These are phyloP conservation scores for Geotrichum carabidarum DNA, from an alignment of 1,139 yeast species.

Conservation along the genomic window DNA sequence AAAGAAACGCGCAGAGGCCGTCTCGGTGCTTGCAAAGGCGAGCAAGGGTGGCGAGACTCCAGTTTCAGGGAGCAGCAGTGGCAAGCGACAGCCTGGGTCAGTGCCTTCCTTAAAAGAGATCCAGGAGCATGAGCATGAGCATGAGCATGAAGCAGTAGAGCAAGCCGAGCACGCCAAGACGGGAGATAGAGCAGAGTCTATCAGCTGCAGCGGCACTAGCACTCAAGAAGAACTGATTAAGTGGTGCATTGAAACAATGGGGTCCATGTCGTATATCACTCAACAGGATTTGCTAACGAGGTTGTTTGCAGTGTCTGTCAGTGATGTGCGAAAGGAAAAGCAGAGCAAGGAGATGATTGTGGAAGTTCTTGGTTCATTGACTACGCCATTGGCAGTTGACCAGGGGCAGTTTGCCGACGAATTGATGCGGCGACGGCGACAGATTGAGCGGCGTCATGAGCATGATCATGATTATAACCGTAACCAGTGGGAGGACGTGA, in stretches of 20 bases:
- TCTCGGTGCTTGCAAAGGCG: no score
- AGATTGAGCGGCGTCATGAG: constrained; percentile 45
- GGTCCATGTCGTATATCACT: constrained; percentile 32
- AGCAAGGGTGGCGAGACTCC: neutral
- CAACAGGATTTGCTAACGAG: constrained; percentile 63
- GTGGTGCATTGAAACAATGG: no score
- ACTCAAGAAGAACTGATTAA: no score
- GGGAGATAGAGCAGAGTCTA: no score
- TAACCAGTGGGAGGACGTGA: neutral
- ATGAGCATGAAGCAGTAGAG: constrained; percentile 50
- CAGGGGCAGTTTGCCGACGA: constrained; percentile 91
- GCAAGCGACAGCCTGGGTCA: constrained; percentile 39
- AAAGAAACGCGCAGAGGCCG: no score
- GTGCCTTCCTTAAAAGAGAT: constrained; percentile 59
- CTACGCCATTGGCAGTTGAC: constrained; percentile 60
- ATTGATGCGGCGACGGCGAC: constrained; percentile 68
- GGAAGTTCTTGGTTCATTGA: constrained; percentile 53
- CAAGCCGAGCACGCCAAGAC: constrained; percentile 16
- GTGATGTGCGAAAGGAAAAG: constrained; percentile 30
- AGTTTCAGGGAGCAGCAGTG: constrained; percentile 45
- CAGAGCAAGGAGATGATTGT: no score
- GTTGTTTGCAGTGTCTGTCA: constrained; percentile 67
- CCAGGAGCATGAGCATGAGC: constrained; percentile 58
- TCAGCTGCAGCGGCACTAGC: no score
- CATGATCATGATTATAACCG: neutral